A percentile compares a stretch with the other conserved stretches of the same genome.
Evolutionary conservation across 345 rosid species (phyloP).

Genomic region (Eucalyptus urophylla): DNA sequence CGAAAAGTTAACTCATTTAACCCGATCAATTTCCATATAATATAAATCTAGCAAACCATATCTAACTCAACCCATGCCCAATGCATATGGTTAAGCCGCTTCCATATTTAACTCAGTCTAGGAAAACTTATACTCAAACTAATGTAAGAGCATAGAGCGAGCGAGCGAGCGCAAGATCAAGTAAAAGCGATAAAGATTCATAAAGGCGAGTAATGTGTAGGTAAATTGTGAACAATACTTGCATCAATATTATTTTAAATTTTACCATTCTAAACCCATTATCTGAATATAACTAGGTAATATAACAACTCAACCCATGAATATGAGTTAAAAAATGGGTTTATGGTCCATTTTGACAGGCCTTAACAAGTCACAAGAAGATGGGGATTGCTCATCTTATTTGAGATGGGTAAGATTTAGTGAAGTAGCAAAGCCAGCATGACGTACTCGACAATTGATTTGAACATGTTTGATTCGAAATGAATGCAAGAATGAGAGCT

Average conservation of each 20-base stretch:
- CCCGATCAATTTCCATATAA: background rate
- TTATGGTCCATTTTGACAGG: background rate
- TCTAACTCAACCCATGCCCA: background rate
- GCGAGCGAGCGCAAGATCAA: accelerated
- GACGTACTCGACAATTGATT: background rate
- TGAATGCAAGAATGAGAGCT: background rate
- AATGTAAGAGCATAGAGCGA: background rate
- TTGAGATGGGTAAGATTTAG: background rate
- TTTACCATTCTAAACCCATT: background rate
- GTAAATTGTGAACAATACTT: background rate
- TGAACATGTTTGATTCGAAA: background rate
- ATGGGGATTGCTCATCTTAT: background rate
- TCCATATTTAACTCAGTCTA: background rate
- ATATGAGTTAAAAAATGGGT: background rate
- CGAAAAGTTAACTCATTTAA: background rate
- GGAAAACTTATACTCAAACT: background rate
- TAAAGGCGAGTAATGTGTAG: background rate
- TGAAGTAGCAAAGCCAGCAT: background rate
- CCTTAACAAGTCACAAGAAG: background rate
- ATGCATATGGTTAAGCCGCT: background rate
- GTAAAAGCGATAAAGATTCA: background rate
- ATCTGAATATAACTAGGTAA: background rate
- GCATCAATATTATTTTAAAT: background rate
- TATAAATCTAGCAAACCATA: background rate
- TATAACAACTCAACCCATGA: background rate